These are phyloP conservation scores for Chlamydomonas sp. DNA, from an alignment of 139 green algal species.

Conservation along the genomic window DNA sequence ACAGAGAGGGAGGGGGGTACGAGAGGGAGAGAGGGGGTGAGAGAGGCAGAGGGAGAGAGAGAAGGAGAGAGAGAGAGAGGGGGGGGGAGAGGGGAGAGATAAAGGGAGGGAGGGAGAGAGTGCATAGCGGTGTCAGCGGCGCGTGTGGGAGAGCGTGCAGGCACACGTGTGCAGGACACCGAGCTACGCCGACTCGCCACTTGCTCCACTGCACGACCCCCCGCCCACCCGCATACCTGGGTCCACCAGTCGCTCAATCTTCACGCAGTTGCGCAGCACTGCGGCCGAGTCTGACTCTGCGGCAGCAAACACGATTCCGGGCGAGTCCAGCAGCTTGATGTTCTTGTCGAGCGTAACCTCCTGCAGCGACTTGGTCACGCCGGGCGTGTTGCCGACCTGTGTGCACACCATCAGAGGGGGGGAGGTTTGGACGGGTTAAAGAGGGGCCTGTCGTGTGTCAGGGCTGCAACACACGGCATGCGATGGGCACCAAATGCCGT, in stretches of 20 bases:
- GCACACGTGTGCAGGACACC: constrained; percentile 31
- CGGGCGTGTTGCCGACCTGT: constrained; percentile 75
- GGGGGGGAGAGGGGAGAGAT: constrained; percentile 55
- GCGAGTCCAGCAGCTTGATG: constrained; percentile 90
- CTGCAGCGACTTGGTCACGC: constrained; percentile 81
- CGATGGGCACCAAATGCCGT: too few species aligned
- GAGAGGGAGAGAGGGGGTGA: not conserved
- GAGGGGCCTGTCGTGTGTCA: too few species aligned
- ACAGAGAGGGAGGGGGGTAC: not conserved
- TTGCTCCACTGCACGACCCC: not conserved
- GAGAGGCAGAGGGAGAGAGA: not conserved
- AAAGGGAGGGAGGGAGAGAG: constrained; percentile 37
- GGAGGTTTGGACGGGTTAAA: too few species aligned
- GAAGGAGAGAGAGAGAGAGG: not conserved
- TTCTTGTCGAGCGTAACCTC: constrained; percentile 92
- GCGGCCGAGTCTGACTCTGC: constrained; percentile 53
- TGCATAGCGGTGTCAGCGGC: not conserved
- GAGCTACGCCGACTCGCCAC: not conserved
- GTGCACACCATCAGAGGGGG: not conserved
- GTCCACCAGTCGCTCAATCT: constrained; percentile 39
- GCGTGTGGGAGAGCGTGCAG: too few species aligned
- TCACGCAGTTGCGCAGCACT: constrained; percentile 82
- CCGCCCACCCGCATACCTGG: constrained; percentile 25
- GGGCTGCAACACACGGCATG: too few species aligned
- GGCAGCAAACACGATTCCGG: constrained; percentile 71